A percentile compares a stretch with the other conserved stretches of the same genome.
Conservation (phyloP, 2,329 filamentous ascomycete species). For the Paecilomyces sp. region DNA sequence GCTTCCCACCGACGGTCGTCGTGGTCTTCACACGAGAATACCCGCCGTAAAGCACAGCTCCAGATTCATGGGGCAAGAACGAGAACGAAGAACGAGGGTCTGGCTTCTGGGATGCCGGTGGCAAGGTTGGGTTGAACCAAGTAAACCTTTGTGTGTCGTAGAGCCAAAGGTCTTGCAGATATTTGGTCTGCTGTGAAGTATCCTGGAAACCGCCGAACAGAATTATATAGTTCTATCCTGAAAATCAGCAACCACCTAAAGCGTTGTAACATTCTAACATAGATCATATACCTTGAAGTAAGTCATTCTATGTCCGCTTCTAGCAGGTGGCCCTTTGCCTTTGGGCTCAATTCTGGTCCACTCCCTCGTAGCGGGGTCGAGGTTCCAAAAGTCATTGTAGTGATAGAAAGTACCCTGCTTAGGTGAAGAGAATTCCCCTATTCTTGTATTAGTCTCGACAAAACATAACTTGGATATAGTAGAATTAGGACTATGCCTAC, state of each 20-base stretch:
- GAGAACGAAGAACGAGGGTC: constrained; percentile 89
- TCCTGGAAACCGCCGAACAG: constrained; percentile 97
- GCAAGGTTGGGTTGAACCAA: constrained; percentile 72
- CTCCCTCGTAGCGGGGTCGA: constrained; percentile 77
- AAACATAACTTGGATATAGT: not conserved
- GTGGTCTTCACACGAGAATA: constrained; percentile 85
- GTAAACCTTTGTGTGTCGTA: constrained; percentile 84
- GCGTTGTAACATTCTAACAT: not conserved
- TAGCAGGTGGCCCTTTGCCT: constrained; percentile 66
- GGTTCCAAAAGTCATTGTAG: constrained; percentile 96
- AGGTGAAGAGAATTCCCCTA: constrained; percentile 83
- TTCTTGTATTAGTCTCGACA: constrained; percentile 4
- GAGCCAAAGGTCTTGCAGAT: constrained; percentile 87
- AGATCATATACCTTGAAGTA: constrained; percentile 63
- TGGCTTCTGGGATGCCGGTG: constrained; percentile 75
- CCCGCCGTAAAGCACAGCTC: constrained; percentile 84
- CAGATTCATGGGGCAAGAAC: constrained; percentile 80
- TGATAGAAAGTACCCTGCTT: constrained; percentile 99
- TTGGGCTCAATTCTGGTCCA: constrained; percentile 83
- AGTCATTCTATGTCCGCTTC: constrained; percentile 92
- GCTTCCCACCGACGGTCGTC: constrained; percentile 47
- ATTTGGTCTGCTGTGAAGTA: constrained; percentile 89
- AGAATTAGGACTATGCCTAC: constrained; percentile 16
- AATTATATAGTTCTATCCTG: constrained; percentile 69
- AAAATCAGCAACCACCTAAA: constrained; percentile 1